Base-by-base conservation (phyloP, 257 asterid species). In the Solanum sejunctum region DNA sequence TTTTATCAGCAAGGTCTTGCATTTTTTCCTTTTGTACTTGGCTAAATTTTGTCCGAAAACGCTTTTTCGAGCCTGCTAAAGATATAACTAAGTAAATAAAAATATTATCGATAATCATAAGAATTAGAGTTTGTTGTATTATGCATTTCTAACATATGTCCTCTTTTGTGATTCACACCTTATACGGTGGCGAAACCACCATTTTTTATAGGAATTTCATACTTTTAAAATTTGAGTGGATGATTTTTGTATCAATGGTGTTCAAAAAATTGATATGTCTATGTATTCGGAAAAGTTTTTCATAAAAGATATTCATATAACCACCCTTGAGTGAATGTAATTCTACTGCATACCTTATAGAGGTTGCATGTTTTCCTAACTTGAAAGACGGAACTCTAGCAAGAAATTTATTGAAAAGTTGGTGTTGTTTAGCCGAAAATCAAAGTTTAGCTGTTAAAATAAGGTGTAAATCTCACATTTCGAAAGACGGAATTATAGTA, bases 11-110 rank as follows among this genome's bases (percentile, higher is more conserved):
- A 12, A 86, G 5, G 12, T 73, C 80, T 41, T 72, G 70, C 88
- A 86, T 86, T 75, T 83, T 86, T 56, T 86, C 88, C 84, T 86
- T 86, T 39, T 86, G 88, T 49, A 77, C 86, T n/a, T 69, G 88
- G 28, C 63, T 86, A 57, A 86, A 86, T 83, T 86, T 86, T 4
- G 88, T 83, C 7, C 88, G 71, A 49, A 51, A 55, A 45, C 88
- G 81, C 84, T 86, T 86, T 49, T 86, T 86, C 7, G 64, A 57
- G 39, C 64, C 83, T 78, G 23, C 11, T 1, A 0, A 78, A 28
- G 49, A 78, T 0, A 78, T 78, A 78, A 9, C 52, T 52, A 78
- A 78, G 64, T 78, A 52, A 78, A 78, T 52, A 51, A 51, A 77
- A 49, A 5, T 70, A 70, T 9, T 70, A 5, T 10, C 0, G 9